Percentiles rank a stretch among this genome's conserved stretches.
phyloP scores from a whole-genome alignment of 176 grass and related monocot genomes.

The barley (Hordeum vulgare) region DNA sequence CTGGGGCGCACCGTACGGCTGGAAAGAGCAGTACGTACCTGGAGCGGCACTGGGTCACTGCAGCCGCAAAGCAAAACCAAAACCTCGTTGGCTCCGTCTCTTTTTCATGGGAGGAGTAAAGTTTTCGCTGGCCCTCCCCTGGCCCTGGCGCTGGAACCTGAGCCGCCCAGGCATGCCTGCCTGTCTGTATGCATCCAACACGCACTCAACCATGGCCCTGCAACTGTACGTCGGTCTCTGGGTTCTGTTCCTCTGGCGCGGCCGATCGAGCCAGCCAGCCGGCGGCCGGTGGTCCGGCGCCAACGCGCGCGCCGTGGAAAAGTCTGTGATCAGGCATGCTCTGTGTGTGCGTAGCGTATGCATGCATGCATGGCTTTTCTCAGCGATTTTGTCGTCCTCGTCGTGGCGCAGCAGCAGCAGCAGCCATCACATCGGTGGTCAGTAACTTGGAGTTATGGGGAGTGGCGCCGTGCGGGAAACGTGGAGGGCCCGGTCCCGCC shows the following conservation, averaged over 20 bases:
- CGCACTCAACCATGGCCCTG: neutral
- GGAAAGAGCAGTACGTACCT: neutral
- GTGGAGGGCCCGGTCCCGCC: conserved; percentile 11
- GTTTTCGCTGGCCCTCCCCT: neutral
- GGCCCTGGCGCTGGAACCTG: neutral
- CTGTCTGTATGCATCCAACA: neutral
- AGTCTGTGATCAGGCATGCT: neutral
- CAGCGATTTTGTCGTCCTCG: neutral
- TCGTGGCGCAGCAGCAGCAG: neutral
- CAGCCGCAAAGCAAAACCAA: neutral
- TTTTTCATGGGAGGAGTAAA: neutral
- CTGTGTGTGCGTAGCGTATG: neutral
- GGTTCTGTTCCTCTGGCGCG: conserved; percentile 26
- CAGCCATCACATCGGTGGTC: neutral
- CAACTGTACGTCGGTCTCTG: conserved; percentile 15
- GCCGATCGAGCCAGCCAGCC: neutral
- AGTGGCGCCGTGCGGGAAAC: conserved; percentile 15
- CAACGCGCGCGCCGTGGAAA: neutral
- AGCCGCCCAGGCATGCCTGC: neutral
- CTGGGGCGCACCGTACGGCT: neutral
- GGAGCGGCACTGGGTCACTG: neutral
- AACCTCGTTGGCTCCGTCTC: neutral
- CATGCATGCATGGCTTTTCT: neutral
- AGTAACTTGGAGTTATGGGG: conserved; percentile 1
- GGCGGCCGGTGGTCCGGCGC: neutral